Evolutionary conservation across 805 yeast species (phyloP).

Genomic region (Saccharomycopsis fodiens): DNA sequence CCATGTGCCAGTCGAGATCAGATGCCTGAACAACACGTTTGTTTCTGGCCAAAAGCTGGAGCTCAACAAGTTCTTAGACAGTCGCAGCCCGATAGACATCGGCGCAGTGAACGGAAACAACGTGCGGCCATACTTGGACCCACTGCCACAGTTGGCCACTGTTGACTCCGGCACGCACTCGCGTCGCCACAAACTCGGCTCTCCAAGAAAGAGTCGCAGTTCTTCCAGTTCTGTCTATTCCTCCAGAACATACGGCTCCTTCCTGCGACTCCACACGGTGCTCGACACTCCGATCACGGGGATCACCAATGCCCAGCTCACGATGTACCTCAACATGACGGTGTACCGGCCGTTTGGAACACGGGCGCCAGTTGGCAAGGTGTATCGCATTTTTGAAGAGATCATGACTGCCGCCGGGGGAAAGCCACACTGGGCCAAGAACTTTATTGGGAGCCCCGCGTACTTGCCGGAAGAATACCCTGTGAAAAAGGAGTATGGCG

Average conservation of each 20-base stretch:
- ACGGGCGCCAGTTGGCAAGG: slow-evolving; percentile 63
- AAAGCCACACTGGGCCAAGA: slow-evolving; percentile 98
- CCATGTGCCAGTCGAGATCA: slow-evolving; percentile 92
- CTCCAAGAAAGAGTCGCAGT: background rate
- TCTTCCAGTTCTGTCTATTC: background rate
- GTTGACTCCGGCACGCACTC: slow-evolving; percentile 23
- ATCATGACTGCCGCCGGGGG: slow-evolving; percentile 76
- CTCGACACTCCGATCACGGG: slow-evolving; percentile 33
- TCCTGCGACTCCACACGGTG: background rate
- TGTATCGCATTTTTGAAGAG: slow-evolving; percentile 81
- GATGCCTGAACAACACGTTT: slow-evolving; percentile 80
- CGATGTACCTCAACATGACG: slow-evolving; percentile 86
- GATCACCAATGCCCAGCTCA: slow-evolving; percentile 66
- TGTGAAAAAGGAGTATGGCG: slow-evolving; percentile 35
- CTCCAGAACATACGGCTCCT: background rate
- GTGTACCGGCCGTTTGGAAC: slow-evolving; percentile 90
- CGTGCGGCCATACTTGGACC: slow-evolving; percentile 73
- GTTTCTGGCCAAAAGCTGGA: slow-evolving; percentile 29
- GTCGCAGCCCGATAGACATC: slow-evolving; percentile 29
- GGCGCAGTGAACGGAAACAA: slow-evolving; percentile 86
- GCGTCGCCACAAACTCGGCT: too few relatives aligned
- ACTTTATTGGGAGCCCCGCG: slow-evolving; percentile 59
- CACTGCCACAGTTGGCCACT: slow-evolving; percentile 61
- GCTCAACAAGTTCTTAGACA: slow-evolving; percentile 21
- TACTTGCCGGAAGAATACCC: slow-evolving; percentile 23